phyloP scores from a whole-genome alignment of 495 filamentous ascomycete species.

The Penicillium antarcticum region DNA sequence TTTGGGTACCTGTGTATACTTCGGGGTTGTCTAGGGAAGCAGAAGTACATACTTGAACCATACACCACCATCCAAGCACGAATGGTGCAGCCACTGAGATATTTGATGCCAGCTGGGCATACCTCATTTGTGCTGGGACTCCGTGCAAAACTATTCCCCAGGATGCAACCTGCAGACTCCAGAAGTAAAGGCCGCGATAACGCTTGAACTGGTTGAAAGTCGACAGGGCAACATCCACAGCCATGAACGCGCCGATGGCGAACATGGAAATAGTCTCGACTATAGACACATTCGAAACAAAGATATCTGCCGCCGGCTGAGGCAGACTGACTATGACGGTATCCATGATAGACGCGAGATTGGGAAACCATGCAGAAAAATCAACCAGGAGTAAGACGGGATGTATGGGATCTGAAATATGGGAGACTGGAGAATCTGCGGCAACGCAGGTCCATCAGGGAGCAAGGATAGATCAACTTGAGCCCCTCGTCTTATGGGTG shows the following conservation, averaged over 20 bases:
- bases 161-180: constrained; percentile 30
- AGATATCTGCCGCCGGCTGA: background rate
- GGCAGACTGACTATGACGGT: constrained; percentile 6
- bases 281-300: constrained; percentile 7
- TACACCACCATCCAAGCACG: constrained; percentile 53
- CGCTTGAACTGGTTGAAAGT: constrained; percentile 34
- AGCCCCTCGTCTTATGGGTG: constrained; percentile 1
- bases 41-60: constrained; percentile 38
- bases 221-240: constrained; percentile 28
- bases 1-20: no score
- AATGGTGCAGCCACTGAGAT: constrained; percentile 9
- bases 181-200: constrained; percentile 38
- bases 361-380: background rate
- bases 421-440: background rate
- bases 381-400: background rate
- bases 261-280: constrained; percentile 16
- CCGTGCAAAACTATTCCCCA: constrained; percentile 29
- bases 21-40: no score
- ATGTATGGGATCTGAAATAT: background rate
- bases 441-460: background rate
- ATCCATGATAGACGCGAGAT: constrained; percentile 11
- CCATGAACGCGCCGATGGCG: constrained; percentile 24
- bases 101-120: background rate
- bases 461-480: background rate
- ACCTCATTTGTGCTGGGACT: constrained; percentile 10